Conservation (phyloP, 805 yeast species). For the Lachancea mirantina region DNA sequence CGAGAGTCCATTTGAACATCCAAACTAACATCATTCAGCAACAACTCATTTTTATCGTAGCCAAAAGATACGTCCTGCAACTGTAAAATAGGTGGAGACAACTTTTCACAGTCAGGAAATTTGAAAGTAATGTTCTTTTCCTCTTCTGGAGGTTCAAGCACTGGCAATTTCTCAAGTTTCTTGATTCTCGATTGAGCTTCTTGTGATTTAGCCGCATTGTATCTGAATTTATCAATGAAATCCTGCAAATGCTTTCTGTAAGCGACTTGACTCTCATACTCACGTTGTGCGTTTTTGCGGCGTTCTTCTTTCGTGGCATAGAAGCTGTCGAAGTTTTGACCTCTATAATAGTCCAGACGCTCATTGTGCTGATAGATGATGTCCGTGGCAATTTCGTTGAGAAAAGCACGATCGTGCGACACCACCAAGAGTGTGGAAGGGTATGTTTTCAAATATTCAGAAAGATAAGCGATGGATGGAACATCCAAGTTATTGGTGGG, state of each 20-base stretch:
- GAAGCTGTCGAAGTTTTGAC: conserved; percentile 88
- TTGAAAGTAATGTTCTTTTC: conserved; percentile 78
- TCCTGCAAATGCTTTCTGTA: conserved; percentile 87
- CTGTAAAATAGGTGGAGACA: conserved; percentile 91
- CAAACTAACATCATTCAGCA: conserved; percentile 72
- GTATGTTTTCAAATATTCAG: conserved; percentile 82
- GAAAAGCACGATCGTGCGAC: conserved; percentile 94
- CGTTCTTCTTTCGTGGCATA: conserved; percentile 93
- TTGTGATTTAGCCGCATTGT: conserved; percentile 94
- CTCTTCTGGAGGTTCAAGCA: conserved; percentile 89
- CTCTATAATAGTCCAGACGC: conserved; percentile 90
- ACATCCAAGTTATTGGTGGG: conserved; percentile 99
- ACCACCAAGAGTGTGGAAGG: conserved; percentile 92
- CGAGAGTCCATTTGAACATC: conserved; percentile 92
- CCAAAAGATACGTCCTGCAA: conserved; percentile 83
- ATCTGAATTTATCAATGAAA: conserved; percentile 92
- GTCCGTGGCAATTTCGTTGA: conserved; percentile 97
- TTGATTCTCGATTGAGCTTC: conserved; percentile 98
- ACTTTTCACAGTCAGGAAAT: conserved; percentile 90
- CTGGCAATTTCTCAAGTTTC: conserved; percentile 89
- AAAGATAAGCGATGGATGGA: conserved; percentile 91
- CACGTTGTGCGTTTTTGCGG: conserved; percentile 84
- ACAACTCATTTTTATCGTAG: conserved; percentile 55
- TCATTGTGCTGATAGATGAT: conserved; percentile 97
- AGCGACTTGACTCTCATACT: conserved; percentile 97